These are phyloP conservation scores for Pythium phragmiticola DNA, from an alignment of 352 stramenopile species.

Conservation along the genomic window DNA sequence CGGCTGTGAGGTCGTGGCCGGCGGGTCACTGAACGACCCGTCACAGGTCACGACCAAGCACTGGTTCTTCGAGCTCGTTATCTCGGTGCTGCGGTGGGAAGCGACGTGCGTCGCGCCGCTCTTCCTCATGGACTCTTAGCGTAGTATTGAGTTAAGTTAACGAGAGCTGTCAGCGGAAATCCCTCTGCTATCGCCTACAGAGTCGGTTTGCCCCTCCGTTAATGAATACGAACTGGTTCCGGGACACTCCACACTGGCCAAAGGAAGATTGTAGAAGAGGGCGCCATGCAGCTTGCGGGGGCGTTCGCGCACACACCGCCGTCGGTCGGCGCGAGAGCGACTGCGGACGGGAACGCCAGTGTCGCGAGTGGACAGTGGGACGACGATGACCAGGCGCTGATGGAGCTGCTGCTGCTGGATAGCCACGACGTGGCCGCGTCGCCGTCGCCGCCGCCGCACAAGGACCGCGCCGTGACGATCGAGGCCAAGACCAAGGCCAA, in stretches of 20 bases:
- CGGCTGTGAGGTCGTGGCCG: conserved; percentile 52
- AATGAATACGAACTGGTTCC: background rate
- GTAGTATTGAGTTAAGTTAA: background rate
- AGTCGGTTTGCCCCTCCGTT: background rate
- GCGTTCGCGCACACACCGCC: conserved; percentile 1
- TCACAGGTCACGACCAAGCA: conserved; percentile 52
- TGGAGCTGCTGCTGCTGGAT: conserved; percentile 30
- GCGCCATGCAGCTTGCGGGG: conserved; percentile 8
- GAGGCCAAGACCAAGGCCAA: conserved; percentile 32
- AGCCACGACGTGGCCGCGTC: conserved; percentile 5
- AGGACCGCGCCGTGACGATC: conserved; percentile 7
- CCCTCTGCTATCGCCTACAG: background rate
- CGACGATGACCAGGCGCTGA: conserved; percentile 30
- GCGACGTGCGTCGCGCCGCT: conserved; percentile 25
- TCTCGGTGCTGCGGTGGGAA: conserved; percentile 64
- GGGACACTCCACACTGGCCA: too few relatives aligned
- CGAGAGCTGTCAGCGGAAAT: background rate
- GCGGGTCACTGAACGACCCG: conserved; percentile 50
- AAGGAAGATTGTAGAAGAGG: background rate
- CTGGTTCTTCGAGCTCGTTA: conserved; percentile 69
- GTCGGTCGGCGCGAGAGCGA: background rate
- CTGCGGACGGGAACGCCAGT: background rate
- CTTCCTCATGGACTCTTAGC: conserved; percentile 15
- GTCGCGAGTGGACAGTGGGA: conserved; percentile 13
- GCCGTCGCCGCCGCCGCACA: background rate